These are phyloP conservation scores for Penicillium sp. DNA, from an alignment of 2,329 filamentous ascomycete species.

Conservation along the genomic window DNA sequence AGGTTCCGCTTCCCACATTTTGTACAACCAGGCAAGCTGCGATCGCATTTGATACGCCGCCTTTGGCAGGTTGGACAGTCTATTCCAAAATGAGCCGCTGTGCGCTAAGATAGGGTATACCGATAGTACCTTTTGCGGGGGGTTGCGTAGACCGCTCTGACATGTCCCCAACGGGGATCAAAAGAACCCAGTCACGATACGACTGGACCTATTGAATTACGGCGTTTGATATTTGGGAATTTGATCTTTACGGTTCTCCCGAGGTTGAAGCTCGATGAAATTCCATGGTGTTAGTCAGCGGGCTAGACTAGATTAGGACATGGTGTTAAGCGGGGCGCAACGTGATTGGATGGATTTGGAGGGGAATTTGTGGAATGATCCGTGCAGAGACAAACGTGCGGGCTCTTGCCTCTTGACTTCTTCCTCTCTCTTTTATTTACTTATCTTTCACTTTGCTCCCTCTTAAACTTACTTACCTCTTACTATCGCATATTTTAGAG, in stretches of 20 bases:
- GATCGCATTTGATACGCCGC: slow-evolving; percentile 5
- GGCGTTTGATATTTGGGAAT: neutral
- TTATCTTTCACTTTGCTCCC: too few species aligned
- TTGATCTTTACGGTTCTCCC: neutral
- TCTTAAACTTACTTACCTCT: too few species aligned
- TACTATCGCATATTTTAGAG: too few species aligned
- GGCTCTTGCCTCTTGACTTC: too few species aligned
- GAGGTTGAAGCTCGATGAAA: neutral
- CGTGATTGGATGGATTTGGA: neutral
- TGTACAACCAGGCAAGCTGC: slow-evolving; percentile 1
- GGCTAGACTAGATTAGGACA: neutral
- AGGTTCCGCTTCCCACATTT: slow-evolving; percentile 4
- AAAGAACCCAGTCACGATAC: neutral
- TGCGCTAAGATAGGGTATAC: neutral
- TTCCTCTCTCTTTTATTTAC: too few species aligned
- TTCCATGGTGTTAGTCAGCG: neutral
- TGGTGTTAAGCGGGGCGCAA: neutral
- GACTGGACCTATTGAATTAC: slow-evolving; percentile 1
- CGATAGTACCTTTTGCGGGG: slow-evolving; percentile 1
- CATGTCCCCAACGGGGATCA: slow-evolving; percentile 3
- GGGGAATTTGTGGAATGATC: neutral
- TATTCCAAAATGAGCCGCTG: neutral
- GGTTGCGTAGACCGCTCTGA: slow-evolving; percentile 1
- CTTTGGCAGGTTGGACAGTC: slow-evolving; percentile 5
- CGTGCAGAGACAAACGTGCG: too few species aligned